Evolutionary conservation across 345 rosid species (phyloP).

Genomic region (Melaleuca quinquenervia): DNA sequence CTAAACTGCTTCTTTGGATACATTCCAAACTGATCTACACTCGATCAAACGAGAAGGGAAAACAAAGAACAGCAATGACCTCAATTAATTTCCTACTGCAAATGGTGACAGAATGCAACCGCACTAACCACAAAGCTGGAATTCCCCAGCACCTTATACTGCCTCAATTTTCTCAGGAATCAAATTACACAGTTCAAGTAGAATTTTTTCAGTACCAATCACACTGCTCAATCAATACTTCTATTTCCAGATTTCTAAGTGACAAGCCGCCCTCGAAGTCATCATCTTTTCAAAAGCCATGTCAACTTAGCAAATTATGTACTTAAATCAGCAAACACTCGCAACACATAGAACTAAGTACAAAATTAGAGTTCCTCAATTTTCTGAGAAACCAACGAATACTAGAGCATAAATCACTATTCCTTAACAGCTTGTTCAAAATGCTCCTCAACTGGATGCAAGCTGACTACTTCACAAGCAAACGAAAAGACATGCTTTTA

Average conservation of each 20-base stretch:
- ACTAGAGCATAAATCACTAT: background rate
- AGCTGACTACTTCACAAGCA: background rate
- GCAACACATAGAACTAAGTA: background rate
- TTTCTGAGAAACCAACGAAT: background rate
- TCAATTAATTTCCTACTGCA: background rate
- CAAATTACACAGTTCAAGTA: background rate
- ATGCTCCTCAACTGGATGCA: background rate
- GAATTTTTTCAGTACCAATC: background rate
- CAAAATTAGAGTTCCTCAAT: background rate
- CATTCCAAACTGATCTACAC: background rate
- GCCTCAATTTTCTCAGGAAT: background rate
- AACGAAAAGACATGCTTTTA: background rate
- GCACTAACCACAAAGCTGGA: background rate
- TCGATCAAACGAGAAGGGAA: background rate
- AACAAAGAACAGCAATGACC: background rate
- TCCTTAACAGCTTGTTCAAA: background rate
- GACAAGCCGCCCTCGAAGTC: background rate
- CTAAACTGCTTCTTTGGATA: background rate
- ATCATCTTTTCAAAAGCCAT: background rate
- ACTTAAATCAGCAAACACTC: background rate
- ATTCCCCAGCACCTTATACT: background rate
- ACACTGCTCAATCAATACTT: background rate
- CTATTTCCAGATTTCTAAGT: background rate
- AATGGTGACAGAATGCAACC: background rate
- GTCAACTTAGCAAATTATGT: background rate